A percentile compares a stretch with the other conserved stretches of the same genome.
phyloP scores from a whole-genome alignment of 1,284 basidiomycete genomes.

The Somion occarium region DNA sequence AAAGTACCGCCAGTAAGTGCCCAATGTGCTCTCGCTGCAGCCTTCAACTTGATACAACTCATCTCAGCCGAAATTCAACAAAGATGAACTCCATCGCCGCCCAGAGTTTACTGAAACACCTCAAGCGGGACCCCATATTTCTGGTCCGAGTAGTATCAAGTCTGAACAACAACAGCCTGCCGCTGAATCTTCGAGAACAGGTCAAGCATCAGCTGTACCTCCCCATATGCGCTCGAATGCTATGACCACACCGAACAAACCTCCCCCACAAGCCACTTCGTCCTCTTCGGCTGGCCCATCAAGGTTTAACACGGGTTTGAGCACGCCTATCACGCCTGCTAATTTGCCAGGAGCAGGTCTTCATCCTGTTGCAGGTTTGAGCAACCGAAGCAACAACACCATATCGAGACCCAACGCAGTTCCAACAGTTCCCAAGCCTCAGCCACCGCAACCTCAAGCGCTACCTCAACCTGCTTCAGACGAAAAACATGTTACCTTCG shows the following conservation, averaged over 20 bases:
- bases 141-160: conserved; percentile 1
- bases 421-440: conserved; percentile 17
- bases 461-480: background rate
- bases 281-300: conserved; percentile 1
- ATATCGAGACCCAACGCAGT: background rate
- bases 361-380: too few species aligned
- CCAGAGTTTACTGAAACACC: conserved; percentile 61
- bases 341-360: background rate
- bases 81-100: conserved; percentile 66
- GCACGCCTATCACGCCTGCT: conserved; percentile 7
- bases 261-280: background rate
- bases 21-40: conserved; percentile 1
- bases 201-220: conserved; percentile 18
- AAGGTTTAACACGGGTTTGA: conserved; percentile 8
- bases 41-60: background rate
- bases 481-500: background rate
- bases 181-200: conserved; percentile 2
- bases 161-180: conserved; percentile 3
- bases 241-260: conserved; percentile 18
- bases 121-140: conserved; percentile 3
- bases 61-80: conserved; percentile 68
- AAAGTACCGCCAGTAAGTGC: conserved; percentile 71
- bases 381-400: background rate
- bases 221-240: conserved; percentile 17
- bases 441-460: conserved; percentile 2